phyloP scores from a whole-genome alignment of 257 asterid genomes.

The Penstemon davidsonii region DNA sequence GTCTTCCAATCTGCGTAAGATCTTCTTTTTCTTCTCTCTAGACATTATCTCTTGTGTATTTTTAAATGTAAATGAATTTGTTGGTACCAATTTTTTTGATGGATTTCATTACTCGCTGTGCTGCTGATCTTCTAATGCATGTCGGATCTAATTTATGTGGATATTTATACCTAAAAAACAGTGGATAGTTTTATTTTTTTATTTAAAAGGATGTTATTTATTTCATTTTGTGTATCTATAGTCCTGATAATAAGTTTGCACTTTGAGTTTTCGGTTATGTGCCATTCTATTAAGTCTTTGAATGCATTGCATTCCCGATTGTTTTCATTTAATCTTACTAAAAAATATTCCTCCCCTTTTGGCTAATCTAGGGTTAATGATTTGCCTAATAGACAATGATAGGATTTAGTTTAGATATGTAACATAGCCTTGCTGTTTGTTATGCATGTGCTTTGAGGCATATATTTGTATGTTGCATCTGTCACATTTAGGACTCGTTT shows the following conservation, averaged over 20 bases:
- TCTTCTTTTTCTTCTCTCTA: slow-evolving; percentile 17
- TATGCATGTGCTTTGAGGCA: no score
- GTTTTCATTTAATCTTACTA: not conserved
- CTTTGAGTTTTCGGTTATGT: slow-evolving; percentile 11
- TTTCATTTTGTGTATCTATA: not conserved
- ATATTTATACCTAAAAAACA: not conserved
- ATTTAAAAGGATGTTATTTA: not conserved
- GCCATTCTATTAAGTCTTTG: not conserved
- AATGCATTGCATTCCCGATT: not conserved
- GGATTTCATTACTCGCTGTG: slow-evolving; percentile 20
- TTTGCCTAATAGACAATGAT: no score
- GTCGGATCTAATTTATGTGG: not conserved
- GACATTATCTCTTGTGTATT: not conserved
- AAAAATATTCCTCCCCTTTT: not conserved
- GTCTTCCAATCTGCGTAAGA: slow-evolving; percentile 39
- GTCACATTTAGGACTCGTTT: no score
- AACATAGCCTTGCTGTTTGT: no score
- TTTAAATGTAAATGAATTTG: not conserved
- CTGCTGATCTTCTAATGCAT: slow-evolving; percentile 28
- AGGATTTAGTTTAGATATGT: no score
- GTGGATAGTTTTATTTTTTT: not conserved
- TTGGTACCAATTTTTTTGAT: not conserved
- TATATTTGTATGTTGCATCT: no score
- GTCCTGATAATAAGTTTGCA: slow-evolving; percentile 20
- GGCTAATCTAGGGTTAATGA: no score